phyloP scores from a whole-genome alignment of 2,329 filamentous ascomycete genomes.

The Trichoderma simmonsii region DNA sequence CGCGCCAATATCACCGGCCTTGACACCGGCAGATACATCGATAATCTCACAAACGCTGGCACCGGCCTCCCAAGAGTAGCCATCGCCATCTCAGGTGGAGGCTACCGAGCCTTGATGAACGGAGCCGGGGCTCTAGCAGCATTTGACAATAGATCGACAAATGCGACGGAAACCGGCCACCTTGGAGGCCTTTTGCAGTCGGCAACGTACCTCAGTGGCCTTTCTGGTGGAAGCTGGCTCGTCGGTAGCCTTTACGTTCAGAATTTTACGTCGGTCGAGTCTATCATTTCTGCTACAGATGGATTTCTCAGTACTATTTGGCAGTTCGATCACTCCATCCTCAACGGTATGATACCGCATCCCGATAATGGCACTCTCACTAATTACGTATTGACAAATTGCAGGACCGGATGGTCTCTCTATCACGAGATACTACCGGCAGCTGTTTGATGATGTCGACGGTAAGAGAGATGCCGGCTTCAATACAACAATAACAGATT shows the following conservation, averaged over 20 bases:
- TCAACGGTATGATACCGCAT: constrained; percentile 29
- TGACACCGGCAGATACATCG: constrained; percentile 21
- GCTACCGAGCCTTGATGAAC: constrained; percentile 74
- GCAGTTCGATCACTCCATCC: constrained; percentile 37
- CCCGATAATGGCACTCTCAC: accelerated
- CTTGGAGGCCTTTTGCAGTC: constrained; percentile 71
- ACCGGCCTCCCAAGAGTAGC: constrained; percentile 50
- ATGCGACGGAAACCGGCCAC: constrained; percentile 46
- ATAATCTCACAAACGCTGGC: constrained; percentile 17
- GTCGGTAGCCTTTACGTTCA: constrained; percentile 71
- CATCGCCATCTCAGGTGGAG: constrained; percentile 73
- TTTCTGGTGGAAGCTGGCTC: constrained; percentile 75
- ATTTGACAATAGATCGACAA: constrained; percentile 65
- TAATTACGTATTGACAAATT: constrained; percentile 22
- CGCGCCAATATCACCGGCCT: constrained; percentile 22
- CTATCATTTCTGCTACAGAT: constrained; percentile 27
- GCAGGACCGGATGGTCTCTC: constrained; percentile 34
- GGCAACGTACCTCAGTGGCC: constrained; percentile 70
- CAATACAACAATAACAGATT: constrained; percentile 68
- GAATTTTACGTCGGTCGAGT: constrained; percentile 67
- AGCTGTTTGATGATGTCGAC: constrained; percentile 55
- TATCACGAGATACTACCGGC: constrained; percentile 54
- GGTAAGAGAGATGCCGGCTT: constrained; percentile 58
- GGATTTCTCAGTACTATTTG: constrained; percentile 33
- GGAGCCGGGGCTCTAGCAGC: constrained; percentile 71